Base-by-base conservation (phyloP, 129 eudicot species). In the Erigeron canadensis region DNA sequence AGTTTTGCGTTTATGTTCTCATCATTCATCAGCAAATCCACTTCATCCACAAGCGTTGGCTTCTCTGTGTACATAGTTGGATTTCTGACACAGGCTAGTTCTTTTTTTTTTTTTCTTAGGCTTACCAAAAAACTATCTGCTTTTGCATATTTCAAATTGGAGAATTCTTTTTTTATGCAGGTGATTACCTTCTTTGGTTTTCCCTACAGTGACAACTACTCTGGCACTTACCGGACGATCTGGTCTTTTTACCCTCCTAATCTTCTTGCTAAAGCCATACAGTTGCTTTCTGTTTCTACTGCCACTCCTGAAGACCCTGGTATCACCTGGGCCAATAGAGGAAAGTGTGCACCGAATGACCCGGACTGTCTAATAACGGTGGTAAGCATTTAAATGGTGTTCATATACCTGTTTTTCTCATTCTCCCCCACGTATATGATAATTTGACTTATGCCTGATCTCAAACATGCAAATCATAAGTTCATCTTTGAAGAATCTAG, bases 221-320 rank as follows among this genome's bases (percentile, higher is more conserved):
- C 91, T 15, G 70, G 62, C 39, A 63, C 71, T 56, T 89, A 85
- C 83, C 75, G 82, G 70, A 71, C 13, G 69, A 56, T 89, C 40
- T 94, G 97, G 96, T 87, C 89, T 40, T 71, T 84, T 13, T 88
- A 84, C 76, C 99, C 97, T 18, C 95, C 96, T 45, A 86, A 84
- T 84, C 97, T 86, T 75, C 84, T 90, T 46, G 86, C 91, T 71
- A 42, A 79, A 72, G 97, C 88, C 74, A 82, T 95, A 77, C 67
- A 75, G 61, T 81, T 95, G 84, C 94, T 90, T 80, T 67, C 91
- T 51, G 82, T 39, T 63, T 97, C 99, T 53, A 86, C 96, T 69
- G 75, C 86, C 48, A 79, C 89, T 77, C 86, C 88, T 63, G 81
- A 83, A 83, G 91, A 86, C 69, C 94, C 91, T 63, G 97, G 97